These are phyloP conservation scores for Cutaneotrichosporon cutaneum DNA, from an alignment of 1,284 basidiomycete genomes.

Conservation along the genomic window DNA sequence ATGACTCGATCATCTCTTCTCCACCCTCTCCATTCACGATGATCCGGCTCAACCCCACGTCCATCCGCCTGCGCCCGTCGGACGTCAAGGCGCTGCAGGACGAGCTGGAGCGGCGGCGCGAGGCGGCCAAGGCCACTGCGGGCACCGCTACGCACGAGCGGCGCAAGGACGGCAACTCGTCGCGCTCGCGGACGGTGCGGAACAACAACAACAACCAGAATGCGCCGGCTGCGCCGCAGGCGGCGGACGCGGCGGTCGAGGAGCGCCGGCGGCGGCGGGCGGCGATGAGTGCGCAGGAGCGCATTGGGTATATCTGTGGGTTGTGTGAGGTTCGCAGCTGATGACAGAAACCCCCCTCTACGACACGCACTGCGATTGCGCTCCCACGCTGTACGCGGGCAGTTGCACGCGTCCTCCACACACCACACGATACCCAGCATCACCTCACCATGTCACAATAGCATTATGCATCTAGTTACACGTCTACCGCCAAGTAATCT, in stretches of 20 bases:
- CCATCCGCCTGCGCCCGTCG: conserved; percentile 44
- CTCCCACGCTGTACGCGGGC: too few species aligned
- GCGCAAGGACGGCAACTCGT: not conserved
- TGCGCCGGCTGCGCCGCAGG: conserved; percentile 14
- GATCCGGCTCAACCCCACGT: conserved; percentile 51
- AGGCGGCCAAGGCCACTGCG: conserved; percentile 8
- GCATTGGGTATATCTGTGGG: conserved; percentile 12
- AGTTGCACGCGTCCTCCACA: not conserved
- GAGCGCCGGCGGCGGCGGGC: conserved; percentile 15
- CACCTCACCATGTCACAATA: not conserved
- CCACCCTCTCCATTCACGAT: conserved; percentile 20
- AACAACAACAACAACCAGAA: not conserved
- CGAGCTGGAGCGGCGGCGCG: conserved; percentile 41
- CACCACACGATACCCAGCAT: not conserved
- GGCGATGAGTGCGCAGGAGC: conserved; percentile 17
- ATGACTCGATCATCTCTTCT: not conserved
- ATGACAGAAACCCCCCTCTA: not conserved
- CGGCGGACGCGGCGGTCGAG: conserved; percentile 13
- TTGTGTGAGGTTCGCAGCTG: not conserved
- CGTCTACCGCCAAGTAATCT: not conserved
- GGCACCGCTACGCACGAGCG: not conserved
- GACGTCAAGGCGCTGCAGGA: conserved; percentile 46
- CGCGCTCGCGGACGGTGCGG: not conserved
- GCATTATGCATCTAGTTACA: conserved; percentile 1
- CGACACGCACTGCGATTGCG: too few species aligned